A percentile compares a stretch with the other conserved stretches of the same genome.
phyloP scores from a whole-genome alignment of 1,139 yeast species.

The Yamadazyma jaroonii region DNA sequence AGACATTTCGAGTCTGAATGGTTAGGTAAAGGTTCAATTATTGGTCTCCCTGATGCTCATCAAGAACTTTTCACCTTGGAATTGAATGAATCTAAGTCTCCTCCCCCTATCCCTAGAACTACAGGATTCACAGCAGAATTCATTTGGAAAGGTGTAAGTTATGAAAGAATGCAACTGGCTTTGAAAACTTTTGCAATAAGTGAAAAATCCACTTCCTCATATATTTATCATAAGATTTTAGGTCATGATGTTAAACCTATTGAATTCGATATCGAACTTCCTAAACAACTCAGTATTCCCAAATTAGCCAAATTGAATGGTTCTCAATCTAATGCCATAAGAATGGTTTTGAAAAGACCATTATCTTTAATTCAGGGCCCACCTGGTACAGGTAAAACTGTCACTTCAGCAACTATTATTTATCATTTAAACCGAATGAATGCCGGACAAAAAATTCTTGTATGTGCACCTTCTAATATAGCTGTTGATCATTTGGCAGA shows the following conservation, averaged over 20 bases:
- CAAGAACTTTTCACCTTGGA: slow-evolving; percentile 77
- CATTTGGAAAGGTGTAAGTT: slow-evolving; percentile 86
- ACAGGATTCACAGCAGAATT: slow-evolving; percentile 81
- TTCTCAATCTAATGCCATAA: slow-evolving; percentile 79
- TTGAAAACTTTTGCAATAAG: slow-evolving; percentile 69
- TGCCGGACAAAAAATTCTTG: slow-evolving; percentile 56
- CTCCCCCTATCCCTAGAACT: slow-evolving; percentile 68
- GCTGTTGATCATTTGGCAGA: slow-evolving; percentile 91
- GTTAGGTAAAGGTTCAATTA: slow-evolving; percentile 72
- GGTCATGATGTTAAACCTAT: slow-evolving; percentile 77
- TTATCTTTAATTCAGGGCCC: slow-evolving; percentile 92
- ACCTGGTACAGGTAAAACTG: slow-evolving; percentile 98
- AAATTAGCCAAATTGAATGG: slow-evolving; percentile 67
- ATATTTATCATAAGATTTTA: slow-evolving; percentile 72
- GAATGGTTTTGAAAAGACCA: slow-evolving; percentile 68
- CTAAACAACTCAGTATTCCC: slow-evolving; percentile 62
- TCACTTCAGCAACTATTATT: slow-evolving; percentile 85
- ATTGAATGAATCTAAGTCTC: slow-evolving; percentile 37
- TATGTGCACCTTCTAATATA: slow-evolving; percentile 94
- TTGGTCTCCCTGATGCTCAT: slow-evolving; percentile 65
- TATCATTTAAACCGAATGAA: slow-evolving; percentile 67
- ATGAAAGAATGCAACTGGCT: slow-evolving; percentile 81
- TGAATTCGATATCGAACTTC: slow-evolving; percentile 59
- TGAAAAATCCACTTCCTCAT: slow-evolving; percentile 70
- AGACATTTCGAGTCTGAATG: slow-evolving; percentile 61